Percentiles rank a stretch among this genome's conserved stretches.
These are phyloP conservation scores for Sphaerulina populicola DNA, from an alignment of 2,329 filamentous ascomycete species.

Conservation along the genomic window DNA sequence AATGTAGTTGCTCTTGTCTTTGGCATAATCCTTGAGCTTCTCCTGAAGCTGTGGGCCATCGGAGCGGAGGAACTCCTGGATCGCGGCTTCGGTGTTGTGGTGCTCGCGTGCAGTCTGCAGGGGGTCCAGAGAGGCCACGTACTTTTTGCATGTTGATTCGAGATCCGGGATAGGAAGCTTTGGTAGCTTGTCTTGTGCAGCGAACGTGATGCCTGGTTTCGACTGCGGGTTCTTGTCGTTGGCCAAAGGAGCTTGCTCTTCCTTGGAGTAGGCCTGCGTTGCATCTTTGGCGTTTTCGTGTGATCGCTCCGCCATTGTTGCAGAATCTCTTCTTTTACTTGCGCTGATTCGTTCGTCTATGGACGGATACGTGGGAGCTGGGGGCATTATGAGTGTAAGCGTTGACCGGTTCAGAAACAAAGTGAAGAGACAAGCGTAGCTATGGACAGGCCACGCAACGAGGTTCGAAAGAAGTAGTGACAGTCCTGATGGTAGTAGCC, in stretches of 20 bases:
- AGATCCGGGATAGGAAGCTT: slow-evolving; percentile 91
- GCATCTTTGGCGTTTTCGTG: slow-evolving; percentile 48
- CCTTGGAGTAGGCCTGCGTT: slow-evolving; percentile 41
- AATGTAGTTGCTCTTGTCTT: slow-evolving; percentile 88
- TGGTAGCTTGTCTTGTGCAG: slow-evolving; percentile 76
- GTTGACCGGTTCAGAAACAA: slow-evolving; percentile 45
- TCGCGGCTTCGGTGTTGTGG: slow-evolving; percentile 68
- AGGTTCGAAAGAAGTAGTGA: slow-evolving; percentile 88
- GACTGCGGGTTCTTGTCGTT: slow-evolving; percentile 47
- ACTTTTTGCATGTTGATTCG: slow-evolving; percentile 66
- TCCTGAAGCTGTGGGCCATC: slow-evolving; percentile 83
- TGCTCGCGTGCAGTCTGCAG: slow-evolving; percentile 75
- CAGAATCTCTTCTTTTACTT: slow-evolving; percentile 27
- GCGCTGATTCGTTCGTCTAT: slow-evolving; percentile 23
- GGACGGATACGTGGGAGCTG: slow-evolving; percentile 42
- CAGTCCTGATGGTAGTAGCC: slow-evolving; percentile 75
- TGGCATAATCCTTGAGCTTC: slow-evolving; percentile 81
- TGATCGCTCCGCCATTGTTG: slow-evolving; percentile 39
- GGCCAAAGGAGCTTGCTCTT: slow-evolving; percentile 42
- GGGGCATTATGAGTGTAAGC: slow-evolving; percentile 44
- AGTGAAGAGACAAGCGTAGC: slow-evolving; percentile 68
- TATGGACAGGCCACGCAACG: slow-evolving; percentile 75
- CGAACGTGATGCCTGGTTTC: slow-evolving; percentile 74
- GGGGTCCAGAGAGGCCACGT: slow-evolving; percentile 69
- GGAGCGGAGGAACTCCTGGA: slow-evolving; percentile 69